A percentile compares a stretch with the other conserved stretches of the same genome.
phyloP scores from a whole-genome alignment of 1,284 basidiomycete species.

The Rhizoctonia solani region DNA sequence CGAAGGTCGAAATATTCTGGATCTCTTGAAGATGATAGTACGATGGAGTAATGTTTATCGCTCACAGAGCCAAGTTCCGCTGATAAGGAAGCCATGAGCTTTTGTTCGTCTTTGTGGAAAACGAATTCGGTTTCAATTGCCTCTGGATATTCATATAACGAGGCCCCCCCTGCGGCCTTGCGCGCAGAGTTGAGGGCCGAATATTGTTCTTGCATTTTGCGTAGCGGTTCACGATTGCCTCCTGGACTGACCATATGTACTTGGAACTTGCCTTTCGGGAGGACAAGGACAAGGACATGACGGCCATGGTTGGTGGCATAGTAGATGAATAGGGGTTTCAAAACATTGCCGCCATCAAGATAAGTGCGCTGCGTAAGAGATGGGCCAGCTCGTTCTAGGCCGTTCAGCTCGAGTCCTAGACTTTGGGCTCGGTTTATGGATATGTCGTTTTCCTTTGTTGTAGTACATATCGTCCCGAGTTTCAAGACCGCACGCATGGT shows the following conservation, averaged over 20 bases:
- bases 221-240: conserved; percentile 78
- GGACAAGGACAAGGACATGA: conserved; percentile 91
- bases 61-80: conserved; percentile 75
- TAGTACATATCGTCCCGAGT: conserved; percentile 81
- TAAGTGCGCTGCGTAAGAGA: conserved; percentile 72
- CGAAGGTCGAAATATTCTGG: conserved; percentile 81
- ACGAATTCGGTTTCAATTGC: conserved; percentile 71
- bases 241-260: conserved; percentile 92
- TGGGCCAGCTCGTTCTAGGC: conserved; percentile 69
- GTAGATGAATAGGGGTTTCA: conserved; percentile 90
- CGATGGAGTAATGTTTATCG: conserved; percentile 72
- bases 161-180: conserved; percentile 43
- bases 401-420: conserved; percentile 81
- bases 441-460: conserved; percentile 63
- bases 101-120: conserved; percentile 79
- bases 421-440: conserved; percentile 86
- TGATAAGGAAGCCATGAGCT: conserved; percentile 87
- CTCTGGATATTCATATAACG: conserved; percentile 67
- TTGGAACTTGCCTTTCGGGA: conserved; percentile 70
- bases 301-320: conserved; percentile 72
- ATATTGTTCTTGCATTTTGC: conserved; percentile 78
- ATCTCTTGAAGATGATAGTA: conserved; percentile 86
- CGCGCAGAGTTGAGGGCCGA: conserved; percentile 52
- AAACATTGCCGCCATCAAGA: conserved; percentile 71
- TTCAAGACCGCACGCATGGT: conserved; percentile 81